Percentiles rank a stretch among this genome's conserved stretches.
Evolutionary conservation across 2,329 filamentous ascomycete genomes (phyloP).

Genomic region (Cladosporium sp.): DNA sequence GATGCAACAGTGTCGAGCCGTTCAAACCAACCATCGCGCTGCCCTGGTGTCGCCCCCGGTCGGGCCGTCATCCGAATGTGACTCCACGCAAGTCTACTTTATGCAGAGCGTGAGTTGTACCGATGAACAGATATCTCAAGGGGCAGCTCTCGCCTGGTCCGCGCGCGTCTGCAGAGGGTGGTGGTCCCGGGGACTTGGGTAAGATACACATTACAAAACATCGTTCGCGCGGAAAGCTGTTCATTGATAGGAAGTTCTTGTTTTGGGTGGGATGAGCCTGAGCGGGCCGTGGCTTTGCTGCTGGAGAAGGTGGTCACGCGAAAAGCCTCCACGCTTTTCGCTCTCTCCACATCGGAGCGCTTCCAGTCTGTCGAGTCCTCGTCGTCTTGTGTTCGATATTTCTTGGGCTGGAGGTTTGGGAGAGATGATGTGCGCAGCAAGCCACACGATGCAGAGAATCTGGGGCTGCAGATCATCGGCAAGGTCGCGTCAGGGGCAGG

Average conservation of each 20-base stretch:
- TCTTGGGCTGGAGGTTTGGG: not conserved
- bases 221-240: constrained; percentile 17
- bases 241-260: constrained; percentile 6
- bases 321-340: not conserved
- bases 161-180: constrained; percentile 9
- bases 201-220: constrained; percentile 28
- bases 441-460: constrained; percentile 14
- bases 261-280: not conserved
- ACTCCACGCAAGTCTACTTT: constrained; percentile 23
- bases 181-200: constrained; percentile 11
- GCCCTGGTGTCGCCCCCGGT: constrained; percentile 28
- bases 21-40: constrained; percentile 24
- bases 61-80: constrained; percentile 28
- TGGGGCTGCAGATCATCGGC: constrained; percentile 12
- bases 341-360: not conserved
- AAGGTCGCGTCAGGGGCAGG: constrained; percentile 6
- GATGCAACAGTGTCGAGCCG: constrained; percentile 21
- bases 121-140: not conserved
- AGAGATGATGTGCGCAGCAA: constrained; percentile 7
- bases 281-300: constrained; percentile 3
- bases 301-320: constrained; percentile 6
- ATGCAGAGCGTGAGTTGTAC: constrained; percentile 13
- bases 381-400: not conserved
- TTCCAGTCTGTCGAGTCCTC: not conserved
- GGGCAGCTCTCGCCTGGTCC: constrained; percentile 7